Conservation (phyloP, 2,329 filamentous ascomycete genomes). For the Fusarium sp. region DNA sequence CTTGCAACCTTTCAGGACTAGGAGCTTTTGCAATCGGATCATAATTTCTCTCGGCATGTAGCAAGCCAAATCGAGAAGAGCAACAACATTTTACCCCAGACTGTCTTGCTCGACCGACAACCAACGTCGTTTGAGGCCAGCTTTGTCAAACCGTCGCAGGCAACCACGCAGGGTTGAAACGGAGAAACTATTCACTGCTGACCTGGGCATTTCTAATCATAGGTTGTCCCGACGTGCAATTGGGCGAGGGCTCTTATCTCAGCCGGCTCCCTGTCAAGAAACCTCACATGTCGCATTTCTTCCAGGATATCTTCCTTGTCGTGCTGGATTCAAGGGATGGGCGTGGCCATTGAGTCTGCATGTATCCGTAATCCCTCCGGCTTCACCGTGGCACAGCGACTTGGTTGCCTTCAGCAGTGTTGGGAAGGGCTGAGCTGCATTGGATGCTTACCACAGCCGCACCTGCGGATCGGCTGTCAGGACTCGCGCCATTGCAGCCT, state of each 20-base stretch:
- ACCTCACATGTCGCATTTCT: conserved; percentile 20
- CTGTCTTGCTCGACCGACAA: conserved; percentile 2
- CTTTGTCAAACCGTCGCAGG: background rate
- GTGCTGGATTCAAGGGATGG: conserved; percentile 9
- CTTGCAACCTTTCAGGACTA: conserved; percentile 24
- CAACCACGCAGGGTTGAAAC: conserved; percentile 17
- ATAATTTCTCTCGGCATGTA: conserved; percentile 19
- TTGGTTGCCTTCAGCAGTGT: background rate
- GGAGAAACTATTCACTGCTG: conserved; percentile 6
- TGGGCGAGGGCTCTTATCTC: conserved; percentile 22
- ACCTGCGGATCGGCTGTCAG: conserved; percentile 1
- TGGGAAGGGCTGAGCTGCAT: conserved; percentile 10
- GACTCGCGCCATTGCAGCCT: conserved; percentile 1
- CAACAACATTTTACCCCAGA: conserved; percentile 12
- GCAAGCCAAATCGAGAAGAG: conserved; percentile 16
- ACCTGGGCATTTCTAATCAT: background rate
- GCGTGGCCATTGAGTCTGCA: conserved; percentile 1
- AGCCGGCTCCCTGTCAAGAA: background rate
- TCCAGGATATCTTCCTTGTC: conserved; percentile 3
- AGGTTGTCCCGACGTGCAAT: conserved; percentile 16
- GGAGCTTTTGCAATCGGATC: conserved; percentile 12
- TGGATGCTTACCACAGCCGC: conserved; percentile 20
- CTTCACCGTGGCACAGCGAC: conserved; percentile 13
- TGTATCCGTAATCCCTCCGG: background rate
- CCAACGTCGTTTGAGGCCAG: conserved; percentile 15